A percentile compares a stretch with the other conserved stretches of the same genome.
These are phyloP conservation scores for Tuber brumale DNA, from an alignment of 495 filamentous ascomycete genomes.

Conservation along the genomic window DNA sequence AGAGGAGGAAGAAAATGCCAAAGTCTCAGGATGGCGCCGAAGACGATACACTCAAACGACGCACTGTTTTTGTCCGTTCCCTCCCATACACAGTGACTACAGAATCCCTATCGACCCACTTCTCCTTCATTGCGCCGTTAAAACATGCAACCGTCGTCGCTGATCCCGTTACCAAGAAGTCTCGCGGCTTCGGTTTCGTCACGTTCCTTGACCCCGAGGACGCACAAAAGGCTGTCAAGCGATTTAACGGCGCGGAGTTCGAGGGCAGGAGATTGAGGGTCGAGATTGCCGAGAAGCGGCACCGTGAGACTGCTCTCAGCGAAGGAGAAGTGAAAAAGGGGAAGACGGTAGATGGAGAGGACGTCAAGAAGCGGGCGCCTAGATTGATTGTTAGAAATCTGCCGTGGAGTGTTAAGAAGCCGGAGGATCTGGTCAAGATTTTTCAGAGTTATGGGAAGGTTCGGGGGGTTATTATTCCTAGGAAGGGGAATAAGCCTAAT, in stretches of 20 bases:
- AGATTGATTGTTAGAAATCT: conserved; percentile 92
- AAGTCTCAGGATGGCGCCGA: conserved; percentile 17
- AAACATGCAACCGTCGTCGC: conserved; percentile 86
- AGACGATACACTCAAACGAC: conserved; percentile 44
- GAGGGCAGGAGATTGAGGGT: conserved; percentile 74
- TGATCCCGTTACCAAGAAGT: conserved; percentile 72
- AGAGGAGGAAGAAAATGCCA: conserved; percentile 18
- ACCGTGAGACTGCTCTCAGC: conserved; percentile 55
- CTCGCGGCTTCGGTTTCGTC: conserved; percentile 91
- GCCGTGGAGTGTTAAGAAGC: conserved; percentile 87
- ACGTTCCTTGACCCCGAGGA: conserved; percentile 92
- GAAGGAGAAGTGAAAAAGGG: conserved; percentile 49
- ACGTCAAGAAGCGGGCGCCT: conserved; percentile 50
- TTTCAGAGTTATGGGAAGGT: conserved; percentile 88
- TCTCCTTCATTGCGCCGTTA: conserved; percentile 87
- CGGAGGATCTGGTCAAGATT: conserved; percentile 66
- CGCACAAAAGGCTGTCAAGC: conserved; percentile 66
- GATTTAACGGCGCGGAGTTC: conserved; percentile 66
- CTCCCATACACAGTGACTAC: conserved; percentile 71
- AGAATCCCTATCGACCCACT: conserved; percentile 73
- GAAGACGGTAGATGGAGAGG: conserved; percentile 49
- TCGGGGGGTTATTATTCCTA: conserved; percentile 72
- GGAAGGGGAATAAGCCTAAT: conserved; percentile 58
- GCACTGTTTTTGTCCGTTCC: conserved; percentile 84
- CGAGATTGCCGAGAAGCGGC: conserved; percentile 78